These are phyloP conservation scores for Cymodocea nodosa DNA, from an alignment of 116 monocot species.

Conservation along the genomic window DNA sequence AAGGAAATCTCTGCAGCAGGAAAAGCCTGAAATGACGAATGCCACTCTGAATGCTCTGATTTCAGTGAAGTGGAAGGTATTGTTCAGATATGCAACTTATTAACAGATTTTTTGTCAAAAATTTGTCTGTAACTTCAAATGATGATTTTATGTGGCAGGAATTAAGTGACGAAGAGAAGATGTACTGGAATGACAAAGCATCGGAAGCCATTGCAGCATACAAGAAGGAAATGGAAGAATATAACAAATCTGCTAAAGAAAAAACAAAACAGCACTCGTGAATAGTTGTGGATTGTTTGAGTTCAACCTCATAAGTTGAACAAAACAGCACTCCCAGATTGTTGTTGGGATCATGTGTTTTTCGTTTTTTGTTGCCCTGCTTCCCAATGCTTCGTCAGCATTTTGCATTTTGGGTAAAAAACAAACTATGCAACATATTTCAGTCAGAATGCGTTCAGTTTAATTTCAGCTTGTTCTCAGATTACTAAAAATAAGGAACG, in stretches of 20 bases:
- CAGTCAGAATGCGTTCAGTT: too few relatives aligned
- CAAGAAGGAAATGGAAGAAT: conserved; percentile 60
- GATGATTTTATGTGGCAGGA: conserved; percentile 31
- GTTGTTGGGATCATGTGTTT: too few relatives aligned
- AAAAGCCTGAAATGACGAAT: conserved; percentile 26
- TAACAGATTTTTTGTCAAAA: too few relatives aligned
- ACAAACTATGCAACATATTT: too few relatives aligned
- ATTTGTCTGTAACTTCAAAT: too few relatives aligned
- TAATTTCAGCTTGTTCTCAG: too few relatives aligned
- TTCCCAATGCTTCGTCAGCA: too few relatives aligned
- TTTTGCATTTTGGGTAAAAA: too few relatives aligned
- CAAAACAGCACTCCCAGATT: too few relatives aligned
- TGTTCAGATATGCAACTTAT: too few relatives aligned
- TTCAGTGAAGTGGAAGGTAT: conserved; percentile 53
- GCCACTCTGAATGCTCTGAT: conserved; percentile 65
- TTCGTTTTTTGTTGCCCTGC: too few relatives aligned
- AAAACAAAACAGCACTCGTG: not conserved
- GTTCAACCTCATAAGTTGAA: conserved; percentile 8
- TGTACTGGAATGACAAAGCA: conserved; percentile 55
- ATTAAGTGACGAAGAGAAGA: conserved; percentile 40
- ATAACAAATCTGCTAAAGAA: conserved; percentile 26
- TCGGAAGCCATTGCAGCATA: conserved; percentile 42
- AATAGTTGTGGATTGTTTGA: not conserved
- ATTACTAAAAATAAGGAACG: too few relatives aligned
- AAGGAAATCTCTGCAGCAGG: conserved; percentile 39